A percentile compares a stretch with the other conserved stretches of the same genome.
Evolutionary conservation across 2,329 filamentous ascomycete species (phyloP).

Genomic region (Alternaria gaisen): DNA sequence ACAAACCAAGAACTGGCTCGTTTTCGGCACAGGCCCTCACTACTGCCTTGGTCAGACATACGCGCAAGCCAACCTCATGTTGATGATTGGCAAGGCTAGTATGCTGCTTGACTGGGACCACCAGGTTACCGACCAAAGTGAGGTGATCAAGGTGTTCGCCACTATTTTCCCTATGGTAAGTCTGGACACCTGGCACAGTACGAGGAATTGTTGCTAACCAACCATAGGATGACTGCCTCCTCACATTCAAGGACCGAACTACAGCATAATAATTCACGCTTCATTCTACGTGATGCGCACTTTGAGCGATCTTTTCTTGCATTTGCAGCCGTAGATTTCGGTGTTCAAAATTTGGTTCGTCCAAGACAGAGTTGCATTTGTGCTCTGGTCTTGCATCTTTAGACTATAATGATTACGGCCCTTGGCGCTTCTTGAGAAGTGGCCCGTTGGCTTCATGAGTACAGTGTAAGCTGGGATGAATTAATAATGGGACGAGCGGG

Average conservation of each 20-base stretch:
- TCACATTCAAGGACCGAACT: constrained; percentile 68
- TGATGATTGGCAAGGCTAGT: constrained; percentile 89
- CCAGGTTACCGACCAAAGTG: constrained; percentile 80
- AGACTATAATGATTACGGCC: constrained; percentile 42
- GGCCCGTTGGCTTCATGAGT: constrained; percentile 25
- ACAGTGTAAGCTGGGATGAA: constrained; percentile 21
- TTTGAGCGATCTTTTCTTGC: constrained; percentile 35
- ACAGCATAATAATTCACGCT: constrained; percentile 24
- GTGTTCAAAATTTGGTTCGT: constrained; percentile 26
- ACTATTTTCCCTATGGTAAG: constrained; percentile 96
- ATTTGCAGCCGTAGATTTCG: constrained; percentile 32
- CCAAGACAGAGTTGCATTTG: constrained; percentile 20
- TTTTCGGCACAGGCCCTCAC: constrained; percentile 94
- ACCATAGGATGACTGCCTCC: constrained; percentile 79
- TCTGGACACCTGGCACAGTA: constrained; percentile 22
- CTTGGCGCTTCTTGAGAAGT: constrained; percentile 23
- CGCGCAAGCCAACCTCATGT: constrained; percentile 85
- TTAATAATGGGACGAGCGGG: constrained; percentile 17
- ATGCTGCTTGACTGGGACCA: constrained; percentile 91
- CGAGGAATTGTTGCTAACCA: constrained; percentile 25
- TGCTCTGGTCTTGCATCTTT: constrained; percentile 28
- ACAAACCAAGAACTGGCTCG: constrained; percentile 94
- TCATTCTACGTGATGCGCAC: constrained; percentile 28
- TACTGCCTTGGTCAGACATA: constrained; percentile 97
- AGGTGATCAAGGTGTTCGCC: constrained; percentile 98